Percentiles rank a stretch among this genome's conserved stretches.
phyloP scores from a whole-genome alignment of 2,329 filamentous ascomycete genomes.

The Calycina herbarum region DNA sequence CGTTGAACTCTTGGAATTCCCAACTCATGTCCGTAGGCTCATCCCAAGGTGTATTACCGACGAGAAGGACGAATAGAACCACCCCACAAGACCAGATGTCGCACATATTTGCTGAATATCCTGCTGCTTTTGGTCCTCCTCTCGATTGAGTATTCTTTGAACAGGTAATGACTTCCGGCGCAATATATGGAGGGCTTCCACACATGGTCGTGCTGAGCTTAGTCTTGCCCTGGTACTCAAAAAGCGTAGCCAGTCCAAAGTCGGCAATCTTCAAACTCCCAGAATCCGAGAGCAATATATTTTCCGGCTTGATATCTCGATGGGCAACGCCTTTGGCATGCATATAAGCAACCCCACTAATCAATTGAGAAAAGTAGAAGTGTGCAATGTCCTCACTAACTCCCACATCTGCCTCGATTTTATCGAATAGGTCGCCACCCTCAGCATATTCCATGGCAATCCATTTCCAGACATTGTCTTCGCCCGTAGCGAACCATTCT shows the following conservation, averaged over 20 bases:
- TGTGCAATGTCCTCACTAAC: conserved; percentile 95
- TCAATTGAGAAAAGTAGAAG: conserved; percentile 90
- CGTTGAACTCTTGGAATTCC: conserved; percentile 86
- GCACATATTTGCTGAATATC: conserved; percentile 75
- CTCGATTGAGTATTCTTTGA: conserved; percentile 45
- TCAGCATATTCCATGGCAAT: conserved; percentile 98
- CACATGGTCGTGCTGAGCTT: conserved; percentile 88
- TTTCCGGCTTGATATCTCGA: conserved; percentile 90
- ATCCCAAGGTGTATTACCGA: conserved; percentile 98
- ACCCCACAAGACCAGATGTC: conserved; percentile 98
- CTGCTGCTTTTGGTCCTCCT: conserved; percentile 51
- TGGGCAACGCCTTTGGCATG: conserved; percentile 95
- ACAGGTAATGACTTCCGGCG: conserved; percentile 78
- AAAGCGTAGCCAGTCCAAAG: conserved; percentile 93
- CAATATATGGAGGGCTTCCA: conserved; percentile 95
- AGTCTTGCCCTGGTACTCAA: conserved; percentile 80
- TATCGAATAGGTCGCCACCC: conserved; percentile 96
- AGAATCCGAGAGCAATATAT: conserved; percentile 81
- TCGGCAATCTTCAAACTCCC: conserved; percentile 94
- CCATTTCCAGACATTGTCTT: conserved; percentile 89
- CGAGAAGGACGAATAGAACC: conserved; percentile 92
- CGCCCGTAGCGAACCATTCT: conserved; percentile 83
- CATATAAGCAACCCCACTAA: conserved; percentile 90
- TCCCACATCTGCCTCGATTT: conserved; percentile 96
- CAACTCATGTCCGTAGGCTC: conserved; percentile 83